Base-by-base conservation (phyloP, 495 filamentous ascomycete species). In the Trichocladium uniseriatum region DNA sequence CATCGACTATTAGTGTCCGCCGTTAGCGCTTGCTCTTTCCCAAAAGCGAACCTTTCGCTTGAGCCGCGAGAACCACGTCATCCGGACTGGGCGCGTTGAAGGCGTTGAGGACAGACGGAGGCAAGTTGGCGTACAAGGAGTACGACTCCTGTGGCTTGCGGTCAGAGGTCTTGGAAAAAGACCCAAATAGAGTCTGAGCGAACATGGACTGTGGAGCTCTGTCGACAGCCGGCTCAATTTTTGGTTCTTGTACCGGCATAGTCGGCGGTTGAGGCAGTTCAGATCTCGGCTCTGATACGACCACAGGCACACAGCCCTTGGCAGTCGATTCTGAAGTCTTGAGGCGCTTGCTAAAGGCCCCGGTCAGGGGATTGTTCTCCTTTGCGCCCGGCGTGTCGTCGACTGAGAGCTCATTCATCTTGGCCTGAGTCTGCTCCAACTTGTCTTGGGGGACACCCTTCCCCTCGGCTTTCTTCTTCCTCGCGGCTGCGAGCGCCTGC, bases 41-140 rank as follows among this genome's bases (percentile, higher is more conserved):
- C 46, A 60, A 66, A 52, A 71, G 69, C 70, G 83, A 84, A 94
- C 87, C 83, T 89, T 92, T 92, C 65, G 73, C 83, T 69, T 96
- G 92, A 52, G 92, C 92, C 63, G 82, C 79, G 35, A 83, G 69
- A 49, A 97, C 84, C 52, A 91, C 71, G 69, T 96, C 94, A 69
- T 98, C 92, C 57, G 92, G 92, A 65, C 91, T 96, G 46, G 92
- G 92, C 53, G 77, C 86, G 79, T 83, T 72, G 72, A 97, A 98
- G 45, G 82, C 80, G 68, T 79, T 64, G 58, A 61, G 55, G 51
- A 62, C 45, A 48, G 51, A 57, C 44, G 61, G 63, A 36, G 69
- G 62, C 53, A 59, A 69, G 49, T 61, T 66, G 58, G 49, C 24
- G 22, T 52, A 52, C 7, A 52, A 14, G 8, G 28, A 40, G n/a